Percentiles rank a stretch among this genome's conserved stretches.
Conservation (phyloP, 2,329 filamentous ascomycete species). For the Clonostachys rhizophaga region DNA sequence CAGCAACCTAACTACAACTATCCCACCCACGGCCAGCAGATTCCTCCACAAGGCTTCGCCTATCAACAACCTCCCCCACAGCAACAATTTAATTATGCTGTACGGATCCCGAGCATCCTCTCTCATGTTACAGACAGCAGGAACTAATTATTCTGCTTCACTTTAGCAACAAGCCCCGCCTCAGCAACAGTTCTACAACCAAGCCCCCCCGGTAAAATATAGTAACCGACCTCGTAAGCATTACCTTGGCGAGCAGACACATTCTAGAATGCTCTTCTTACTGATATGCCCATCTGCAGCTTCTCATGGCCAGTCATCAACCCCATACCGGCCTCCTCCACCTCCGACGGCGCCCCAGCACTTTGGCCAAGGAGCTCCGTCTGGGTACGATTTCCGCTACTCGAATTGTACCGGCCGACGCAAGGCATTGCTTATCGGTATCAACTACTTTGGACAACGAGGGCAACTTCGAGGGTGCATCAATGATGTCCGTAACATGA, state of each 20-base stretch:
- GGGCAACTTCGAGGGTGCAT: conserved; percentile 91
- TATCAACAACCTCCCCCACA: conserved; percentile 43
- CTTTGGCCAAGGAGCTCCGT: conserved; percentile 77
- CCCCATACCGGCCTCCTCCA: conserved; percentile 48
- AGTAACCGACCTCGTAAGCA: conserved; percentile 40
- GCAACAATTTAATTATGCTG: conserved; percentile 37
- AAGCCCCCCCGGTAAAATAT: conserved; percentile 35
- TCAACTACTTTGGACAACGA: conserved; percentile 93
- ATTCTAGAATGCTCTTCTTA: too few species aligned
- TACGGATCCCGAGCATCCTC: conserved; percentile 10
- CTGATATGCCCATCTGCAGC: too few species aligned
- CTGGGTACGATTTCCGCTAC: conserved; percentile 81
- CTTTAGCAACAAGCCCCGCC: conserved; percentile 24
- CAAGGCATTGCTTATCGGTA: conserved; percentile 88
- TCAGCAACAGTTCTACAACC: conserved; percentile 35
- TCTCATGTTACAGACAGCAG: neutral
- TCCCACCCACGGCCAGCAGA: conserved; percentile 20
- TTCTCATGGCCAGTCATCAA: too few species aligned
- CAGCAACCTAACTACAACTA: conserved; percentile 40
- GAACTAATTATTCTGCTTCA: conserved; percentile 6
- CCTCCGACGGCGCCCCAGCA: conserved; percentile 64
- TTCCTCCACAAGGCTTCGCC: too few species aligned
- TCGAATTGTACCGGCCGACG: conserved; percentile 83
- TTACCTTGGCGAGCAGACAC: too few species aligned
- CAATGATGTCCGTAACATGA: conserved; percentile 98